Conservation (phyloP, 2,329 filamentous ascomycete species). For the Penicillium sp. region DNA sequence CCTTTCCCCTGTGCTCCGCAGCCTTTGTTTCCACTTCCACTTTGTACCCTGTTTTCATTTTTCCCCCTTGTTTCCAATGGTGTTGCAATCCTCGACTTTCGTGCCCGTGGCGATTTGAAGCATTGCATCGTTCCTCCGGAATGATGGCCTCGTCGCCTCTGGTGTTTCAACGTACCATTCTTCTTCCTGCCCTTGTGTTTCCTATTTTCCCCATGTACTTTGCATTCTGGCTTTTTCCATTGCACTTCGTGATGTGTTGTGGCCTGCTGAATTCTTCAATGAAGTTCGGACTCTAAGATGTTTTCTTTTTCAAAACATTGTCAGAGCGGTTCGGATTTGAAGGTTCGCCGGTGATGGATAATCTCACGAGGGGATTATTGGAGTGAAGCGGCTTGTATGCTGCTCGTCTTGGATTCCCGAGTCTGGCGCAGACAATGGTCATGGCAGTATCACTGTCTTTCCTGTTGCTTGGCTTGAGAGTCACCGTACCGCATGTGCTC, state of each 20-base stretch:
- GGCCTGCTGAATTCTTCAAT: neutral
- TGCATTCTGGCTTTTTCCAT: constrained; percentile 1
- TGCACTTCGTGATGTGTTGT: constrained; percentile 4
- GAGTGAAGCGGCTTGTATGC: neutral
- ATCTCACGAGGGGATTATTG: neutral
- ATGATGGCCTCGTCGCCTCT: neutral
- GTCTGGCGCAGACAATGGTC: neutral
- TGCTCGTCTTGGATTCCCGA: neutral
- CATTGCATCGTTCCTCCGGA: neutral
- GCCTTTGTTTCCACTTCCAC: constrained; percentile 3
- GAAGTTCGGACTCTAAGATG: neutral
- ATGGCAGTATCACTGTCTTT: neutral
- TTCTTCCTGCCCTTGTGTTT: constrained; percentile 17
- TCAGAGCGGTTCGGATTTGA: neutral
- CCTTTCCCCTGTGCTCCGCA: neutral
- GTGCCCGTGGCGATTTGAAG: neutral
- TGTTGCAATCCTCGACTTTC: neutral
- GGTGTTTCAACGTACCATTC: neutral
- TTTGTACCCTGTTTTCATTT: constrained; percentile 7
- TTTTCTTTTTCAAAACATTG: neutral
- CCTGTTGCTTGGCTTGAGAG: neutral
- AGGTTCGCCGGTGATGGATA: neutral
- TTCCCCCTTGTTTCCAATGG: neutral
- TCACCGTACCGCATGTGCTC: neutral
- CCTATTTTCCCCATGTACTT: constrained; percentile 12